Evolutionary conservation across 148 eudicot species (phyloP).

Genomic region (Gaultheria prostrata): DNA sequence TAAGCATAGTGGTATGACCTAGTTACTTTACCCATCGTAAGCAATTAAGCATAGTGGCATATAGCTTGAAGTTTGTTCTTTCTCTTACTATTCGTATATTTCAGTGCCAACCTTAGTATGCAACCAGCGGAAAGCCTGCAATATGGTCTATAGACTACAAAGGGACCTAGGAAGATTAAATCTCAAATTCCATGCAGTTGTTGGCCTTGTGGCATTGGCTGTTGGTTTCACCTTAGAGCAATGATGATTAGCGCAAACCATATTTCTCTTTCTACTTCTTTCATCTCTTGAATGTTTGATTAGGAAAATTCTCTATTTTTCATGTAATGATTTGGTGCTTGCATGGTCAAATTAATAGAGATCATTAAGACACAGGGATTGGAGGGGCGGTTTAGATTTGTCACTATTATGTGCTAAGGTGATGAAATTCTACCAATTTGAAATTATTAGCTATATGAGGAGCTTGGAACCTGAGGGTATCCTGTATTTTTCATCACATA

Average conservation of each 20-base stretch:
- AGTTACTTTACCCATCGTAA: not conserved
- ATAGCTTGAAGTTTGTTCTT: not conserved
- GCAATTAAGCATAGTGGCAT: not conserved
- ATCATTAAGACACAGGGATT: not conserved
- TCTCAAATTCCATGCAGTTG: not conserved
- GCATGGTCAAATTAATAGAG: not conserved
- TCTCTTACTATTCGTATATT: not conserved
- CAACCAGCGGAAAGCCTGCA: not conserved
- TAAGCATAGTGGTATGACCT: not conserved
- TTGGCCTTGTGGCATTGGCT: not conserved
- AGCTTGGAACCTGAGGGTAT: not conserved
- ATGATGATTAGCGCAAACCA: not conserved
- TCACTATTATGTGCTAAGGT: not conserved
- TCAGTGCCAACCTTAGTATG: not conserved
- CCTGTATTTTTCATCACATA: not conserved
- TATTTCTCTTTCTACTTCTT: not conserved
- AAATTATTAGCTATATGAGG: not conserved
- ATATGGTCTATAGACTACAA: not conserved
- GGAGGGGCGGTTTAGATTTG: not conserved
- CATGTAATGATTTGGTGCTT: not conserved
- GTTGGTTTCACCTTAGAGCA: not conserved
- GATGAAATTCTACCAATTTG: not conserved
- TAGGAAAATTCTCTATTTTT: not conserved
- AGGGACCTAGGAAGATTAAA: not conserved
- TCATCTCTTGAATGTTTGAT: not conserved